Evolutionary conservation across 2,329 filamentous ascomycete genomes (phyloP), one percentile per base, ranked within the genome.

Genomic region (Xylaria sp.): DNA sequence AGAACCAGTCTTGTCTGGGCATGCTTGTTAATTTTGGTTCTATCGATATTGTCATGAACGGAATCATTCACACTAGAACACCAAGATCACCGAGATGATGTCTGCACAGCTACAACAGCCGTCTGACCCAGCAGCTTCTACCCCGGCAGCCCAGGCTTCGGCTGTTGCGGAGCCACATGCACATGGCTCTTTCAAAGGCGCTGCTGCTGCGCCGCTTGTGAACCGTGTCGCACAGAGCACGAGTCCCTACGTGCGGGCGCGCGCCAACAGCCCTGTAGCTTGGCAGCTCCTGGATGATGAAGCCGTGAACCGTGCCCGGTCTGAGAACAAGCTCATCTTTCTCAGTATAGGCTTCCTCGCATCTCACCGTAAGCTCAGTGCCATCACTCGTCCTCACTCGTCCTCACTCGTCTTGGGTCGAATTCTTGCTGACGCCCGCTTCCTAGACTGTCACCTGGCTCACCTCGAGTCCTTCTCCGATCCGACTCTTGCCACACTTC

Each of bases 341-440:
- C 84, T 98, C 70, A 97, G 95, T 79, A 94, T 98, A 76, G 96
- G 96, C 58, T 99, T 97, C 83, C 92, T 92, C 23, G 94, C 96
- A 50, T 98, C 96, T 79, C 95, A 98, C 83, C 97, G 96, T 96
- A 82, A 78, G 91, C 84, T 60, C 13, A 8, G 12, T 10, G 32
- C 18, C 13, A 18, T 10, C 21, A 25, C n/a, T 0, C 25, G n/a
- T n/a, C n/a, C n/a, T n/a, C n/a, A n/a, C n/a, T n/a, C n/a, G n/a
- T n/a, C n/a, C n/a, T n/a, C n/a, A n/a, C n/a, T 40, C 47, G 54
- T 54, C 35, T 12, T 37, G 13, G 2, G 23, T 18, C 13, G n/a
- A 40, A n/a, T 50, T 18, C n/a, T 53, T 63, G 61, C 68, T 75
- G 27, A 73, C 54, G 12, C 18, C 18, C 16, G 32, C 44, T 42